Evolutionary conservation across 371 early-diverging fungal genomes (phyloP), one percentile per base, ranked within the genome.

Genomic region (Lichtheimia corymbifera): DNA sequence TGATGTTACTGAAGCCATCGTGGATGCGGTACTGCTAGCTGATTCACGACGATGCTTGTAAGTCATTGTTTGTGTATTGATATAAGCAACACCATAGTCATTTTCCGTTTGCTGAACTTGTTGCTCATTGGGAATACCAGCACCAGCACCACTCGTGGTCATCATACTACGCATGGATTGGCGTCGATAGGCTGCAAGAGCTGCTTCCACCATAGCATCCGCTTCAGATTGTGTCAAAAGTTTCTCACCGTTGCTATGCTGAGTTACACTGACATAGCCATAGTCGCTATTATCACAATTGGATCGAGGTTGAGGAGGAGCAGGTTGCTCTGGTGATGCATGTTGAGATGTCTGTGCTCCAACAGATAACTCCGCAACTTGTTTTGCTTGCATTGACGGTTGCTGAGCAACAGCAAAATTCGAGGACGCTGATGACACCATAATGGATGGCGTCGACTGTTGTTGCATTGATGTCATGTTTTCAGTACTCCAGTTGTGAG

Each of bases 21-120:
- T 67, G 0, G 75, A 71, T 18, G 67, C 20, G 25, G 67, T 70
- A 0, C 27, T 53, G 55, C 65, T 70, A 11, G 49, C 20, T 0
- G 64, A 64, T 47, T 53, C 53, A 15, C 64, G 53, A 22, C 64
- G 30, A 22, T 50, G 42, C 20, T 25, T 24, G 24, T 63, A 43
- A 13, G 47, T 50, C 20, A 25, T 44, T 45, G 58, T 18, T 28
- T 58, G 58, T 17, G 58, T 25, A 11, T 25, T 58, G 15, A 58
- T 45, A 28, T 45, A 47, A 7, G 58, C 58, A 5, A 41, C 41
- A 30, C 58, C 58, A 45, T 18, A 58, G 1, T 15, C 40, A 4
- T 54, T 20, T n/a, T 47, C 47, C 15, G 66, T 71, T 0, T 57
- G 25, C 43, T 55, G 35, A 18, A 57, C 56, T 43, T 12, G 12